A percentile compares a stretch with the other conserved stretches of the same genome.
Evolutionary conservation across 148 eudicot species (phyloP).

Genomic region (Silene conica): DNA sequence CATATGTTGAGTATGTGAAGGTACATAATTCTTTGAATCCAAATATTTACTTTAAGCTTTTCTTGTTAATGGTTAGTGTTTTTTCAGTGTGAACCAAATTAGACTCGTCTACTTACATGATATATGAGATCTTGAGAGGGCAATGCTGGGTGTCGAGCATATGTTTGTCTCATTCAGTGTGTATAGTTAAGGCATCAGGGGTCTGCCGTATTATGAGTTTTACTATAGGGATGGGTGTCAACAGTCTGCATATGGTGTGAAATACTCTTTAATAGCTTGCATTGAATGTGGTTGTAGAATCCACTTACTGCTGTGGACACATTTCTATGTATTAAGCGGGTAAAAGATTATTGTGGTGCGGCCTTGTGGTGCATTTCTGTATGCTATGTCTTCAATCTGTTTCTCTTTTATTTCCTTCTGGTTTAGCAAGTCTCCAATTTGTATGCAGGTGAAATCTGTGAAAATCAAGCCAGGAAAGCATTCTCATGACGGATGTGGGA

Average conservation of each 20-base stretch:
- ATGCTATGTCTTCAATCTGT: conserved; percentile 12
- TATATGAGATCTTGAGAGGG: neutral
- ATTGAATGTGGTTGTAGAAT: neutral
- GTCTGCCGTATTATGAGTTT: neutral
- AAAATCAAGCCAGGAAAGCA: conserved; percentile 87
- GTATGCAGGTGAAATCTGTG: conserved; percentile 85
- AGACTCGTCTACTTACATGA: neutral
- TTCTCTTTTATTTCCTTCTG: neutral
- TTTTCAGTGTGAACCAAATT: neutral
- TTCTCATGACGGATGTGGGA: conserved; percentile 79
- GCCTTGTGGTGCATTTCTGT: neutral
- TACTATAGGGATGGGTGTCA: neutral
- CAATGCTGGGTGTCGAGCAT: neutral
- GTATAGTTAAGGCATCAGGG: neutral
- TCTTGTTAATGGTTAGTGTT: neutral
- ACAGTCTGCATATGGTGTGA: neutral
- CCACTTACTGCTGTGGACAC: neutral
- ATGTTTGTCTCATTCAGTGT: neutral
- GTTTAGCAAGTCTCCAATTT: conserved; percentile 6
- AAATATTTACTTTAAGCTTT: conserved; percentile 6
- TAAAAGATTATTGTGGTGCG: neutral
- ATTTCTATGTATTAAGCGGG: neutral
- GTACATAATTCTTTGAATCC: conserved; percentile 33
- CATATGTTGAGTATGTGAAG: conserved; percentile 94
- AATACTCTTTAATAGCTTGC: neutral